These are phyloP conservation scores for Podaxis sp. DNA, from an alignment of 768 basidiomycete genomes.

Conservation along the genomic window DNA sequence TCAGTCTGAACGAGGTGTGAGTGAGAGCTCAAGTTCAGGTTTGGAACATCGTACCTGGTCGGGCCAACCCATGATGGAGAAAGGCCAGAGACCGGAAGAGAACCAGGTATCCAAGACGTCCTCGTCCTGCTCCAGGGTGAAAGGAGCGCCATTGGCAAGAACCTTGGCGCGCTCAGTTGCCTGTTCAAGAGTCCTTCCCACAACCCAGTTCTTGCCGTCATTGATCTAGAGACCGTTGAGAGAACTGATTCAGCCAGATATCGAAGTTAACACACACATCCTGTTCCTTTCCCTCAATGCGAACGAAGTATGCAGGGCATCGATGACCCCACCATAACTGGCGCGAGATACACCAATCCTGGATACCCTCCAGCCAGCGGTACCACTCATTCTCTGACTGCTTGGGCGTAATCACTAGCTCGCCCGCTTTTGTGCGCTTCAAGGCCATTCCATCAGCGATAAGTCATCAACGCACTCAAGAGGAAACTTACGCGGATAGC, in stretches of 20 bases:
- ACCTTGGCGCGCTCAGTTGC: slow-evolving; percentile 70
- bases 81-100: slow-evolving; percentile 96
- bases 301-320: slow-evolving; percentile 90
- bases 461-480: not conserved
- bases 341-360: slow-evolving; percentile 99
- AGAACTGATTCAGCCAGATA: not conserved
- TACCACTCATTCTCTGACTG: slow-evolving; percentile 93
- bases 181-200: slow-evolving; percentile 74
- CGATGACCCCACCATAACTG: slow-evolving; percentile 99
- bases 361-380: slow-evolving; percentile 90
- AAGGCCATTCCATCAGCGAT: not conserved
- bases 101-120: slow-evolving; percentile 99
- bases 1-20: slow-evolving; percentile 46
- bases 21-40: not conserved
- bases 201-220: slow-evolving; percentile 87
- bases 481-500: slow-evolving; percentile 65
- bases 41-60: slow-evolving; percentile 51
- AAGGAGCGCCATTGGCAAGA: slow-evolving; percentile 62
- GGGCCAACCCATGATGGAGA: slow-evolving; percentile 97
- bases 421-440: slow-evolving; percentile 88
- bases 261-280: slow-evolving; percentile 43
- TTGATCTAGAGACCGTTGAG: slow-evolving; percentile 33
- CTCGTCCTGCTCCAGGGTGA: slow-evolving; percentile 85
- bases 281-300: slow-evolving; percentile 69
- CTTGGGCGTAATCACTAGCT: slow-evolving; percentile 78